These are phyloP conservation scores for Clavaria fumosa DNA, from an alignment of 768 basidiomycete genomes.

Conservation along the genomic window DNA sequence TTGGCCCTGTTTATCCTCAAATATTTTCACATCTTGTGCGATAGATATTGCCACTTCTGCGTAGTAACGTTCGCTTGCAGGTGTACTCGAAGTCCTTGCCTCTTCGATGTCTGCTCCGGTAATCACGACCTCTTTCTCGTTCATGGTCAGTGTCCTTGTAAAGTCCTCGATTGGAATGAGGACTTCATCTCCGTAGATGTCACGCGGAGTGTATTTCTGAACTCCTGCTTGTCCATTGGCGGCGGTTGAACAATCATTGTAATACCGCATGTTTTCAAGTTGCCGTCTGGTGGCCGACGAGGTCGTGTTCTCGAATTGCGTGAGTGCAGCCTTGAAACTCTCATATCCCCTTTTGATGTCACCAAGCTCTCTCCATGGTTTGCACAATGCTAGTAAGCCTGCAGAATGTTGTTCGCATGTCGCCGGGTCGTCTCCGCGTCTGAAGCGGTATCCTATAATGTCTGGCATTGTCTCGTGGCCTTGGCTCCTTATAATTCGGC, in stretches of 20 bases:
- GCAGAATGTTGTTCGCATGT: constrained; percentile 20
- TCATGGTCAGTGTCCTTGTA: neutral
- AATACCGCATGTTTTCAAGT: constrained; percentile 8
- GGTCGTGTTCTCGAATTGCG: neutral
- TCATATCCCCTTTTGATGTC: neutral
- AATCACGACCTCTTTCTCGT: neutral
- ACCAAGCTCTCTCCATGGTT: constrained; percentile 6
- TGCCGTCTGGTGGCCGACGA: neutral
- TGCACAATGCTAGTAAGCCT: constrained; percentile 9
- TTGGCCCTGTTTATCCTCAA: neutral
- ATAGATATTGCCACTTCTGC: neutral
- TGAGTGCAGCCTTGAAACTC: constrained; percentile 2
- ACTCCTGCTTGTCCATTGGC: neutral
- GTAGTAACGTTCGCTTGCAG: neutral
- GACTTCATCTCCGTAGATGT: neutral
- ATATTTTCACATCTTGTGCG: neutral
- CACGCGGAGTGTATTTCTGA: too few species aligned
- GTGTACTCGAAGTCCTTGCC: neutral
- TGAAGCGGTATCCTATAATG: constrained; percentile 24
- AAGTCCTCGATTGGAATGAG: neutral
- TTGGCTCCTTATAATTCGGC: neutral
- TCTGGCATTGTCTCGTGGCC: constrained; percentile 22
- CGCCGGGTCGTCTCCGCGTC: constrained; percentile 14
- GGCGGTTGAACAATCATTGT: neutral
- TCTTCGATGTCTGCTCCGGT: neutral